Evolutionary conservation across 2,329 filamentous ascomycete genomes (phyloP), one percentile per base, ranked within the genome.

Genomic region (Ophiosphaerella narmari): DNA sequence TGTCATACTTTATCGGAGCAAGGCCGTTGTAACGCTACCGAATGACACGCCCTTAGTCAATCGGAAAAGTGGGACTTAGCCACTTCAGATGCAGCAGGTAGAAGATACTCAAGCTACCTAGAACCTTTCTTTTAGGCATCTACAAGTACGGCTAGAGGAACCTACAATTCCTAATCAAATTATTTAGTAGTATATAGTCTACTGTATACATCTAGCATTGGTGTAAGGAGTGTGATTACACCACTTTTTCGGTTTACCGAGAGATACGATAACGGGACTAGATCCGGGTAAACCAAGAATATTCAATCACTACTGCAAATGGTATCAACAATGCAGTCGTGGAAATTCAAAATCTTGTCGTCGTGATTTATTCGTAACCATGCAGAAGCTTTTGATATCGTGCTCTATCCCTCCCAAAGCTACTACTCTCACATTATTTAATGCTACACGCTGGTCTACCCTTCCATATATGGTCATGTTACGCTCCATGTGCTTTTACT

Each of bases 321-420:
- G 7, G 13, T 16, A 42, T 33, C 11, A 29, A 29, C 11, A 6
- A 29, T 29, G 11, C 18, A 36, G 7, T n/a, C 13, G 5, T 14
- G 11, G 14, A 12, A 4, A 34, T 34, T 34, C 12, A 47, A n/a
- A 31, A 16, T 13, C 38, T 38, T 39, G 9, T 31, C 48, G 46
- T 58, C 43, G 52, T 24, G 40, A 26, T 49, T 38, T 58, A 52
- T 52, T 43, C 26, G 41, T 42, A 26, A 24, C 38, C 26, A 46
- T 43, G 33, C 46, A 34, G 40, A 43, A 34, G 24, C 46, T 54
- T 57, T 50, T 57, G 43, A 51, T 54, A 23, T 46, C 31, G 31
- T 51, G 46, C 45, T 48, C 39, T 45, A 48, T 46, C 24, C 45
- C 24, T 41, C 12, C 39, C 33, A 39, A 23, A 31, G 32, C 26